phyloP scores from a whole-genome alignment of 1,284 basidiomycete genomes.

The Trametes versicolor region DNA sequence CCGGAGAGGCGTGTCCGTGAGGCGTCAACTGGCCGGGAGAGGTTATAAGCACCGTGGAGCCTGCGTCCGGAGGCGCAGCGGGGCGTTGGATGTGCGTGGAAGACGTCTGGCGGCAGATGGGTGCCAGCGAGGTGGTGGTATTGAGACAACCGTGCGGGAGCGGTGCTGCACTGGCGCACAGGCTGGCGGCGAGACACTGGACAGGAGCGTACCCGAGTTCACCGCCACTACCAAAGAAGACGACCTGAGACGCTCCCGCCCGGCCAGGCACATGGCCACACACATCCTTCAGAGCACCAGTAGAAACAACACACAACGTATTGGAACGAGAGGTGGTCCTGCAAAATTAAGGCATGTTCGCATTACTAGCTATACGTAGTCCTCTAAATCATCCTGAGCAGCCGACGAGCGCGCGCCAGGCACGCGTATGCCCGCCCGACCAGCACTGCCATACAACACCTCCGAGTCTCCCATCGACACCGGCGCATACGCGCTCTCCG shows the following conservation, averaged over 20 bases:
- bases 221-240: slow-evolving; percentile 17
- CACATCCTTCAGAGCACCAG: background rate
- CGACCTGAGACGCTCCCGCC: background rate
- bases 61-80: slow-evolving; percentile 30
- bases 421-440: slow-evolving; percentile 47
- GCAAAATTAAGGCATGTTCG: slow-evolving; percentile 36
- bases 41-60: slow-evolving; percentile 23
- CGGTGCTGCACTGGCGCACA: slow-evolving; percentile 32
- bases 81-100: slow-evolving; percentile 34
- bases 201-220: slow-evolving; percentile 21
- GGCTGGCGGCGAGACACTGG: slow-evolving; percentile 23
- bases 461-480: slow-evolving; percentile 68
- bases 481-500: slow-evolving; percentile 58
- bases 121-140: slow-evolving; percentile 26
- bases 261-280: background rate
- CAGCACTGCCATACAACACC: slow-evolving; percentile 73
- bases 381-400: slow-evolving; percentile 40
- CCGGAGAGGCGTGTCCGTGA: slow-evolving; percentile 7
- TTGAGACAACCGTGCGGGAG: slow-evolving; percentile 29
- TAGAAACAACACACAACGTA: background rate
- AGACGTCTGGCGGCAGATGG: slow-evolving; percentile 5
- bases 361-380: slow-evolving; percentile 38
- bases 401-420: slow-evolving; percentile 39
- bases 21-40: slow-evolving; percentile 17
- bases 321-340: slow-evolving; percentile 14